Conservation (phyloP, 2,329 filamentous ascomycete genomes). For the Aspergillus tubingensis region DNA sequence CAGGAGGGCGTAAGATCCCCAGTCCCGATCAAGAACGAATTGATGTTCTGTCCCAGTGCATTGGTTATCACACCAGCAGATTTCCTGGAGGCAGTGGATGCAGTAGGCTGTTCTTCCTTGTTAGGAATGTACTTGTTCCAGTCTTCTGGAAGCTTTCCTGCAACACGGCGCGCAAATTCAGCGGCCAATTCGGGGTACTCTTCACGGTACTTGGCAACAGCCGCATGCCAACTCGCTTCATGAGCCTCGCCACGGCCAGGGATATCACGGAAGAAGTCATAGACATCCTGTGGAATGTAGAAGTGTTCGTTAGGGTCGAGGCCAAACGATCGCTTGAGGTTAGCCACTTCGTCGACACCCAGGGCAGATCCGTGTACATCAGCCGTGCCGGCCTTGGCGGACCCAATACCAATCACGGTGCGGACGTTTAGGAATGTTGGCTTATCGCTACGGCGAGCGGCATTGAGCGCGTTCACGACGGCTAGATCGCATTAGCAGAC, state of each 20-base stretch:
- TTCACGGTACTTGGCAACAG: slow-evolving; percentile 47
- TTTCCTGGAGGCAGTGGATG: slow-evolving; percentile 53
- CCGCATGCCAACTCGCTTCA: slow-evolving; percentile 52
- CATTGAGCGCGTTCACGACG: too few species aligned
- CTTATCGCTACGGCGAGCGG: slow-evolving; percentile 37
- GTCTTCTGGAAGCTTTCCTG: slow-evolving; percentile 51
- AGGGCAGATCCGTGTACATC: slow-evolving; percentile 61
- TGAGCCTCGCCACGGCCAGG: slow-evolving; percentile 49
- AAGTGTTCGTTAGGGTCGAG: slow-evolving; percentile 54
- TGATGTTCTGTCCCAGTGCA: slow-evolving; percentile 51
- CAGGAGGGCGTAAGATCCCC: slow-evolving; percentile 57
- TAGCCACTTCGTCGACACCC: slow-evolving; percentile 55
- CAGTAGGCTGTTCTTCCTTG: slow-evolving; percentile 45
- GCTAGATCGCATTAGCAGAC: too few species aligned
- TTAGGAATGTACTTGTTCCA: slow-evolving; percentile 56
- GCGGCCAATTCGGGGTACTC: slow-evolving; percentile 51
- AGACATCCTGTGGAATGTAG: slow-evolving; percentile 49
- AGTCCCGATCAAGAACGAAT: slow-evolving; percentile 56
- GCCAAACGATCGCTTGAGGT: slow-evolving; percentile 56
- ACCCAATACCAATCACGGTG: slow-evolving; percentile 59
- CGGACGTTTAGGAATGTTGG: slow-evolving; percentile 61
- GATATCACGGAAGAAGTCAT: slow-evolving; percentile 56
- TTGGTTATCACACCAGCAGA: slow-evolving; percentile 55
- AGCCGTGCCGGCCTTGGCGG: slow-evolving; percentile 46
- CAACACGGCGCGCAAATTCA: slow-evolving; percentile 53